Percentiles rank a stretch among this genome's conserved stretches.
These are phyloP conservation scores for Pouteria campechiana DNA, from an alignment of 179 eudicot species.

Conservation along the genomic window DNA sequence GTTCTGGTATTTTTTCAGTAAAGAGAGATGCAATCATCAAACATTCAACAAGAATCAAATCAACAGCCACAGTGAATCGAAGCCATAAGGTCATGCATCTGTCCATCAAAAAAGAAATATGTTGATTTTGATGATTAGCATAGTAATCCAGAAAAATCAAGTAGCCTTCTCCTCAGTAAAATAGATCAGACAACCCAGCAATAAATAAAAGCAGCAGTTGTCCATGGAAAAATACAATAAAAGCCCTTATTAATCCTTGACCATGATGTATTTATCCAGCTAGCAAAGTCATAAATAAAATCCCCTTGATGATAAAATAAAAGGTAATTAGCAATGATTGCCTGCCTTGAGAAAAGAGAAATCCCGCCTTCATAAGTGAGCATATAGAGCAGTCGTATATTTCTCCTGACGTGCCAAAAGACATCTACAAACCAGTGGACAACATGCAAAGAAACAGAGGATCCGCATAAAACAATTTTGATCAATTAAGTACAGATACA, in stretches of 20 bases:
- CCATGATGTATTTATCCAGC: conserved; percentile 6
- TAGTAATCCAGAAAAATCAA: too few relatives aligned
- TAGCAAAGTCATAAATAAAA: conserved; percentile 10
- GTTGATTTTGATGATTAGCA: too few relatives aligned
- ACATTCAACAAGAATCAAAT: too few relatives aligned
- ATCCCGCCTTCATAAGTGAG: conserved; percentile 74
- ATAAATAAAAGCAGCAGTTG: background rate
- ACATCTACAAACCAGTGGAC: conserved; percentile 81
- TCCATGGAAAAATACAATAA: background rate
- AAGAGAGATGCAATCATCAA: too few relatives aligned
- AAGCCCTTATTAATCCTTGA: background rate
- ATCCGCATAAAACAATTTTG: conserved; percentile 45
- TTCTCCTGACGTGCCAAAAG: conserved; percentile 74
- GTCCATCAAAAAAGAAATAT: too few relatives aligned
- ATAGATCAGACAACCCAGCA: too few relatives aligned
- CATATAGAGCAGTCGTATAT: conserved; percentile 59
- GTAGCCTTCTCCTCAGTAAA: too few relatives aligned
- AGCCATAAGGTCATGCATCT: too few relatives aligned
- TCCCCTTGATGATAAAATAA: conserved; percentile 24
- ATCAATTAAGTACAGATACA: conserved; percentile 18
- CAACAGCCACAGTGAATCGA: too few relatives aligned
- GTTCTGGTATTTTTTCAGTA: too few relatives aligned
- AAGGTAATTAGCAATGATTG: conserved; percentile 54
- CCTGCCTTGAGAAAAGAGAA: conserved; percentile 83
- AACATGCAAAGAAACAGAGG: conserved; percentile 83